A percentile compares a stretch with the other conserved stretches of the same genome.
Conservation (phyloP, 768 basidiomycete genomes). For the Leccinum olivaceopallidum region DNA sequence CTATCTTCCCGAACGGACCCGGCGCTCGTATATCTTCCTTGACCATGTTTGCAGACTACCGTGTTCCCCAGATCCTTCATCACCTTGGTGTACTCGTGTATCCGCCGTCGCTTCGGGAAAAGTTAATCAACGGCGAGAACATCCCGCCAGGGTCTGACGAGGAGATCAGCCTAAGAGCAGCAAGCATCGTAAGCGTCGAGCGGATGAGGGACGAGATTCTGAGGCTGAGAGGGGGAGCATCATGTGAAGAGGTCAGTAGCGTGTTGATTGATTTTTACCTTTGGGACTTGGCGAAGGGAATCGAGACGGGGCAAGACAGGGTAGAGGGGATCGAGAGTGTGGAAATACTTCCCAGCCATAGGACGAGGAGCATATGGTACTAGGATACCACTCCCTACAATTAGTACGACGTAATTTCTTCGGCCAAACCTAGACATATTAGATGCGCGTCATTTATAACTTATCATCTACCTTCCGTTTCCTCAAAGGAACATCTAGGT, state of each 20-base stretch:
- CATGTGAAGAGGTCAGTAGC: slow-evolving; percentile 49
- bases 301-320: slow-evolving; percentile 61
- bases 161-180: slow-evolving; percentile 78
- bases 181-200: slow-evolving; percentile 81
- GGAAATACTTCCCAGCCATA: slow-evolving; percentile 68
- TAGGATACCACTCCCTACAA: slow-evolving; percentile 35
- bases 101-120: slow-evolving; percentile 55
- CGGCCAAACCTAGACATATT: background rate
- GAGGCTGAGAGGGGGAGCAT: slow-evolving; percentile 24
- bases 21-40: slow-evolving; percentile 67
- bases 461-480: slow-evolving; percentile 5
- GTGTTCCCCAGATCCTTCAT: slow-evolving; percentile 89
- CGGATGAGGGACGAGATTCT: slow-evolving; percentile 62
- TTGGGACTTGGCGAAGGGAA: slow-evolving; percentile 82
- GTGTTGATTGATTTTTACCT: slow-evolving; percentile 90
- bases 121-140: slow-evolving; percentile 44
- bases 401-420: slow-evolving; percentile 12
- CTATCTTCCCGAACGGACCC: slow-evolving; percentile 61
- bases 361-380: slow-evolving; percentile 87
- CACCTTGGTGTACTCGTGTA: slow-evolving; percentile 78
- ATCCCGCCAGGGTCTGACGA: slow-evolving; percentile 61
- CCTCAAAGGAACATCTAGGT: slow-evolving; percentile 11
- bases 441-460: slow-evolving; percentile 1
- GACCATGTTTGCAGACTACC: slow-evolving; percentile 95
- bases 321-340: slow-evolving; percentile 59